phyloP scores from a whole-genome alignment of 2,329 filamentous ascomycete genomes.

The Alternaria sp. region DNA sequence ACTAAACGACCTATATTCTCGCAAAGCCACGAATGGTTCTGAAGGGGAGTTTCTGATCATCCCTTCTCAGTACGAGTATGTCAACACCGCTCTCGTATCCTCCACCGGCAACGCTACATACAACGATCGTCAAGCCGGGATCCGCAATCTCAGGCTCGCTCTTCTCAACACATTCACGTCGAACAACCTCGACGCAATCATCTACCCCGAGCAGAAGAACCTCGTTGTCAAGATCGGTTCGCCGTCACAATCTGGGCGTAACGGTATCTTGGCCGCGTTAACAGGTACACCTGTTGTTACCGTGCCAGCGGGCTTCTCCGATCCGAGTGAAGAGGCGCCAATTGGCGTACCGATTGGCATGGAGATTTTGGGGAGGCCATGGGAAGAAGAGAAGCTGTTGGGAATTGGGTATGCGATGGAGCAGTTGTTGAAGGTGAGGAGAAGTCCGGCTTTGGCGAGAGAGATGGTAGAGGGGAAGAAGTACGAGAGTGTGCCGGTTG shows the following conservation, averaged over 20 bases:
- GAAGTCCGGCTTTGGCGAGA: slow-evolving; percentile 55
- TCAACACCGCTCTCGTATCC: slow-evolving; percentile 59
- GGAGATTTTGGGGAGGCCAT: slow-evolving; percentile 66
- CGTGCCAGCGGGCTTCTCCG: slow-evolving; percentile 62
- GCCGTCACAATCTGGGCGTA: slow-evolving; percentile 65
- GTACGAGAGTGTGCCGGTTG: slow-evolving; percentile 54
- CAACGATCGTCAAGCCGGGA: slow-evolving; percentile 53
- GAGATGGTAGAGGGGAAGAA: slow-evolving; percentile 46
- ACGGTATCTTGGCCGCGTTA: slow-evolving; percentile 62
- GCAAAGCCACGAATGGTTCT: slow-evolving; percentile 37
- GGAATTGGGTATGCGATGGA: slow-evolving; percentile 62
- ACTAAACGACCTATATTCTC: slow-evolving; percentile 59
- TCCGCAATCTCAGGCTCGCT: slow-evolving; percentile 60
- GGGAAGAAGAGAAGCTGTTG: slow-evolving; percentile 62
- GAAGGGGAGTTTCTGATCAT: slow-evolving; percentile 64
- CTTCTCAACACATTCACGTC: slow-evolving; percentile 59
- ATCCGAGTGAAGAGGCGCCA: slow-evolving; percentile 56
- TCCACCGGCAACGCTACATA: slow-evolving; percentile 62
- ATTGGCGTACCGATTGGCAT: slow-evolving; percentile 68
- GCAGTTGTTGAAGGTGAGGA: slow-evolving; percentile 54
- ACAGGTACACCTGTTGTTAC: slow-evolving; percentile 62
- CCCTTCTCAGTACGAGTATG: slow-evolving; percentile 63
- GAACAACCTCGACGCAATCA: slow-evolving; percentile 62
- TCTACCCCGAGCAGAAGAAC: slow-evolving; percentile 71
- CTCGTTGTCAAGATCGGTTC: slow-evolving; percentile 66